Evolutionary conservation across 257 asterid species (phyloP).

Genomic region (Mentha longifolia): DNA sequence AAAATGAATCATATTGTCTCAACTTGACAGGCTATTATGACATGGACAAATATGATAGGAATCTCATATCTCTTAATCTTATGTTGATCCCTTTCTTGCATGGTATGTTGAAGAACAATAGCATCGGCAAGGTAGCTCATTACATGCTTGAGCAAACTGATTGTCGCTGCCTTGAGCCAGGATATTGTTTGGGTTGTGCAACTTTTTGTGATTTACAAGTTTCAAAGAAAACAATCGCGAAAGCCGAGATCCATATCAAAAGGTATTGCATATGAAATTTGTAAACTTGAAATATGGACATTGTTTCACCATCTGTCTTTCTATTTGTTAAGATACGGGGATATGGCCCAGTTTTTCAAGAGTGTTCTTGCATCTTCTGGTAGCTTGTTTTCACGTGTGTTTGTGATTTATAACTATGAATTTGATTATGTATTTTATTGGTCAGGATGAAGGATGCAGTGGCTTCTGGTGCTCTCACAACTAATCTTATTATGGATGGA

Average conservation of each 20-base stretch:
- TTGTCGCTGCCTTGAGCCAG: conserved; percentile 50
- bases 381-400: background rate
- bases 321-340: background rate
- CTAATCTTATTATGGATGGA: conserved; percentile 46
- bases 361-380: conserved; percentile 16
- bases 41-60: conserved; percentile 10
- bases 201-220: conserved; percentile 61
- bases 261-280: conserved; percentile 50
- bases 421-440: conserved; percentile 31
- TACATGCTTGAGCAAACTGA: conserved; percentile 45
- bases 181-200: conserved; percentile 67
- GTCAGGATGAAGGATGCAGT: conserved; percentile 71
- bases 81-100: conserved; percentile 11
- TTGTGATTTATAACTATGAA: conserved; percentile 5
- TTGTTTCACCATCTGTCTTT: background rate
- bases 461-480: conserved; percentile 48
- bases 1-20: conserved; percentile 22
- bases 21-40: conserved; percentile 5
- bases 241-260: conserved; percentile 52
- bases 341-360: background rate
- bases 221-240: conserved; percentile 44
- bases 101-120: conserved; percentile 45
- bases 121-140: conserved; percentile 45
- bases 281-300: background rate
- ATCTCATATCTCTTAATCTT: background rate